phyloP scores from a whole-genome alignment of 1,284 basidiomycete genomes.

The Fomitopsis betulina region DNA sequence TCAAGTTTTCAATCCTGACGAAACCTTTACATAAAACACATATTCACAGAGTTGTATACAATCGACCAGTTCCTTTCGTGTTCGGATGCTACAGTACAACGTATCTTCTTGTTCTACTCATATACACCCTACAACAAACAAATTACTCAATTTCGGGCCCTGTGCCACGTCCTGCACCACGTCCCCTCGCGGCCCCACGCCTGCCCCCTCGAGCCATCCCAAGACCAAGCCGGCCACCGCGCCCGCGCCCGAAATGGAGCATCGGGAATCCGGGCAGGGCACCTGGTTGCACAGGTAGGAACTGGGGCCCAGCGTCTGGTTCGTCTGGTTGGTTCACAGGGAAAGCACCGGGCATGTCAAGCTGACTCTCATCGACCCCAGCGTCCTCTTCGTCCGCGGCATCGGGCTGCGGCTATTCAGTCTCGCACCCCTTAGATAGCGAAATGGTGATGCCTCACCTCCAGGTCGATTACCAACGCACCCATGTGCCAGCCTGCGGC shows the following conservation, averaged over 20 bases:
- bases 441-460: conserved; percentile 33
- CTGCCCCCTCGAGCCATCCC: neutral
- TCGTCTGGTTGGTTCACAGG: neutral
- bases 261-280: neutral
- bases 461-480: conserved; percentile 77
- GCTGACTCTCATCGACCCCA: neutral
- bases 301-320: neutral
- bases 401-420: neutral
- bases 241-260: neutral
- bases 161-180: neutral
- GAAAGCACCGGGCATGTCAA: neutral
- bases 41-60: too few relatives aligned
- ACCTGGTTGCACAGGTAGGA: neutral
- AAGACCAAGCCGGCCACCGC: neutral
- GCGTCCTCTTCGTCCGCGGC: neutral
- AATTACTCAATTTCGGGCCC: neutral
- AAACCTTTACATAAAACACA: too few relatives aligned
- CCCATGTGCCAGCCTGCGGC: conserved; percentile 89
- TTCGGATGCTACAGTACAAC: too few relatives aligned
- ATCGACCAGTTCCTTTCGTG: too few relatives aligned
- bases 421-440: neutral
- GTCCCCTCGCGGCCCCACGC: neutral
- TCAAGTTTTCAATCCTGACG: too few relatives aligned
- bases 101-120: too few relatives aligned
- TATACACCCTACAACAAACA: too few relatives aligned